Percentiles rank a stretch among this genome's conserved stretches.
Evolutionary conservation across 306 rosid genomes (phyloP).

Genomic region (Alnus glutinosa): DNA sequence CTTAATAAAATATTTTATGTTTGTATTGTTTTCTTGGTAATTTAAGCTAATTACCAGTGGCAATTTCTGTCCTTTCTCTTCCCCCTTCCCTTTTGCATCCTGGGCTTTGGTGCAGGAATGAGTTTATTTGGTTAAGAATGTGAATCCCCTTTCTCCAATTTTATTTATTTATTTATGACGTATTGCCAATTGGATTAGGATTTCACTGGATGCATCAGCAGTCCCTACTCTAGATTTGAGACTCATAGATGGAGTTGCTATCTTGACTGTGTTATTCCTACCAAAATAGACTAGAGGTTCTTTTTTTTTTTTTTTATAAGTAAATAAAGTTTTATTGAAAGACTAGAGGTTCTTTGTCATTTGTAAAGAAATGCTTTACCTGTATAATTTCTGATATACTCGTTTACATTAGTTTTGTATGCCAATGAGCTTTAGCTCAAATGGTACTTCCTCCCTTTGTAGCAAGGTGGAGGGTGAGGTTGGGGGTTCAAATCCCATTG

Average conservation of each 20-base stretch:
- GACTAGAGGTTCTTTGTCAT: neutral
- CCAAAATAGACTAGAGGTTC: neutral
- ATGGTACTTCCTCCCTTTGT: too few species aligned
- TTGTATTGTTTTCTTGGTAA: constrained; percentile 2
- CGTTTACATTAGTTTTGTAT: neutral
- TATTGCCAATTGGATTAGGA: neutral
- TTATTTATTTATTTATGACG: neutral
- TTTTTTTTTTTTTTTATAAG: too few species aligned
- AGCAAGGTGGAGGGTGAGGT: too few species aligned
- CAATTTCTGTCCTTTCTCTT: neutral
- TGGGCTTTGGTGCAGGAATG: constrained; percentile 14
- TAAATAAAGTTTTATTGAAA: too few species aligned
- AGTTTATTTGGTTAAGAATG: constrained; percentile 3
- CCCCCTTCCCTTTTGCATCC: constrained; percentile 13
- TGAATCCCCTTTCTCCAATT: neutral
- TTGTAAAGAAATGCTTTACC: neutral
- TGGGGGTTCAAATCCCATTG: too few species aligned
- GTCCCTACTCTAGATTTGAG: neutral
- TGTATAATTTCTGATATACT: neutral
- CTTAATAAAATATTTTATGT: neutral
- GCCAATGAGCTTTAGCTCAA: neutral
- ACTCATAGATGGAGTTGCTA: neutral
- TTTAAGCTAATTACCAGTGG: neutral
- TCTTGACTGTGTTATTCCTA: neutral
- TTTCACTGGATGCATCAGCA: neutral